A percentile compares a stretch with the other conserved stretches of the same genome.
phyloP scores from a whole-genome alignment of 768 basidiomycete genomes.

The Terana coerulea region DNA sequence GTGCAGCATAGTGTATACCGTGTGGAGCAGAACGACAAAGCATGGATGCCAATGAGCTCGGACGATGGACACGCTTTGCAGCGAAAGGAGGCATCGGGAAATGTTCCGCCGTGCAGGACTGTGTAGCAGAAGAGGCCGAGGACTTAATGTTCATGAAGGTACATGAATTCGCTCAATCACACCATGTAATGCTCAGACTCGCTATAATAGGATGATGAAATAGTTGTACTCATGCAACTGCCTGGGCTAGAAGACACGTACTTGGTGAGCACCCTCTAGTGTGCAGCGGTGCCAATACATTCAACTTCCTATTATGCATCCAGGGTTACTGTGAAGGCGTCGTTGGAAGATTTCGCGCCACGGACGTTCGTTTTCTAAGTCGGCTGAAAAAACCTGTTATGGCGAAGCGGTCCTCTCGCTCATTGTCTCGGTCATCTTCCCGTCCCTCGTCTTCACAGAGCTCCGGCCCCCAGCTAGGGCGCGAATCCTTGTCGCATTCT shows the following conservation, averaged over 20 bases:
- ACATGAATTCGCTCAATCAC: no score
- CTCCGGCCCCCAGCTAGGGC: conserved; percentile 16
- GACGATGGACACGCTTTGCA: conserved; percentile 82
- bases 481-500: conserved; percentile 13
- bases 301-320: not conserved
- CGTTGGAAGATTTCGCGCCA: conserved; percentile 67
- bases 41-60: conserved; percentile 74
- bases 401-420: conserved; percentile 51
- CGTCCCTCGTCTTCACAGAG: conserved; percentile 25
- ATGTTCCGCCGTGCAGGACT: conserved; percentile 71
- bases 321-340: conserved; percentile 89
- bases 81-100: conserved; percentile 82
- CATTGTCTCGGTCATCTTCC: conserved; percentile 25
- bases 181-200: no score
- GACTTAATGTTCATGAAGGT: conserved; percentile 90
- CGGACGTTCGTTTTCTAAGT: conserved; percentile 63
- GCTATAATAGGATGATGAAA: conserved; percentile 76
- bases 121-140: conserved; percentile 65
- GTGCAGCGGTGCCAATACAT: not conserved
- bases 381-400: conserved; percentile 80
- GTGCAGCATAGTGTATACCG: not conserved
- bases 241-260: conserved; percentile 48
- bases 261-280: conserved; percentile 46
- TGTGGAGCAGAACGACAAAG: not conserved
- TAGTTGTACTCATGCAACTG: conserved; percentile 73